These are phyloP conservation scores for Vaccinium vitisidaea DNA, from an alignment of 148 eudicot species.

Conservation along the genomic window DNA sequence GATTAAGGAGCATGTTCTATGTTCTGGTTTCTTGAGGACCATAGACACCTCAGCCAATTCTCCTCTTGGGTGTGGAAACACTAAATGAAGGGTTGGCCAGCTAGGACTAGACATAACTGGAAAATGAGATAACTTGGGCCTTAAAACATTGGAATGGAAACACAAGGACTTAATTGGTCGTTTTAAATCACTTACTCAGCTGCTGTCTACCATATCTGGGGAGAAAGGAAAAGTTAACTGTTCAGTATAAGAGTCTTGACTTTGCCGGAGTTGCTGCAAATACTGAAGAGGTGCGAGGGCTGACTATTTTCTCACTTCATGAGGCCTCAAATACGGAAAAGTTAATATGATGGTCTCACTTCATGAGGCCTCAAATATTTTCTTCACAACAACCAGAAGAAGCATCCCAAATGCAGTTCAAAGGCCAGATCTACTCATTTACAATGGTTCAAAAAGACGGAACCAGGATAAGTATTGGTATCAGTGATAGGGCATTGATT, in stretches of 20 bases:
- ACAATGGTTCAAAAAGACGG: too few relatives aligned
- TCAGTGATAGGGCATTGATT: too few relatives aligned
- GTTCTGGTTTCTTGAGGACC: not conserved
- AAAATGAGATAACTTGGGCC: not conserved
- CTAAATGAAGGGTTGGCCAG: not conserved
- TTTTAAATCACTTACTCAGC: not conserved
- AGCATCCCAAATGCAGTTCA: not conserved
- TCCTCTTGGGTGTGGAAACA: not conserved
- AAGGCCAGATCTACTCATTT: not conserved
- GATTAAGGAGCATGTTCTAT: not conserved
- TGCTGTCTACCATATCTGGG: not conserved
- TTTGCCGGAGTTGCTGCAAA: not conserved
- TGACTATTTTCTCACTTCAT: too few relatives aligned
- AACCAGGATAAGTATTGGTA: too few relatives aligned
- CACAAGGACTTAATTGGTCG: not conserved
- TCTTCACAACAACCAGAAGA: not conserved
- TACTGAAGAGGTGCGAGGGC: not conserved
- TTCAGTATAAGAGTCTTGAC: not conserved
- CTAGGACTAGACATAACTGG: not conserved
- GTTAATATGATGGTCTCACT: not conserved
- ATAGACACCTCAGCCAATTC: not conserved
- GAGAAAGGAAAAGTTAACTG: not conserved
- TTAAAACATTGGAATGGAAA: not conserved
- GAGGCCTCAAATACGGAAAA: too few relatives aligned
- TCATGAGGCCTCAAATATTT: not conserved